Conservation (phyloP, 352 stramenopile genomes). For the Phytophthora boehmeriae region DNA sequence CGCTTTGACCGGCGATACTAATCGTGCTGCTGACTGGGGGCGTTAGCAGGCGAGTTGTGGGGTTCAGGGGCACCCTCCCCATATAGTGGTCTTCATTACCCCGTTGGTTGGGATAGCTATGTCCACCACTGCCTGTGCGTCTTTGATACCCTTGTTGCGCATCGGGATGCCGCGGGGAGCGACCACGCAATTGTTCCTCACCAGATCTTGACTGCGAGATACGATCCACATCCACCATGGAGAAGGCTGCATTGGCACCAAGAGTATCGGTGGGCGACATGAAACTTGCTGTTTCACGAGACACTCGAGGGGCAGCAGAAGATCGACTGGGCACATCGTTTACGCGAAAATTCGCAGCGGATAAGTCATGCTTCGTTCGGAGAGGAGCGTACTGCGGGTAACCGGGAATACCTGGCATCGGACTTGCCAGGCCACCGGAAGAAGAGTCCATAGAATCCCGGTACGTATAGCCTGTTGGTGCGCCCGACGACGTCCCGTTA, state of each 20-base stretch:
- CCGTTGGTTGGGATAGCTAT: slow-evolving; percentile 30
- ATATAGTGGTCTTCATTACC: slow-evolving; percentile 23
- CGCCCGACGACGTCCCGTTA: slow-evolving; percentile 5
- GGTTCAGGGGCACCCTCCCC: slow-evolving; percentile 10
- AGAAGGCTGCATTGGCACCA: slow-evolving; percentile 46
- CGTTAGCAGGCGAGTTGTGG: background rate
- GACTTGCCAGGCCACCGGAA: slow-evolving; percentile 18
- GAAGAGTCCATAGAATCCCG: slow-evolving; percentile 21
- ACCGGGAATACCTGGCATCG: slow-evolving; percentile 17
- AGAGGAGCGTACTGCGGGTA: slow-evolving; percentile 33
- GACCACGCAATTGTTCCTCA: slow-evolving; percentile 21
- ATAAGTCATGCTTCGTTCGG: slow-evolving; percentile 15
- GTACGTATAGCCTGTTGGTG: slow-evolving; percentile 16
- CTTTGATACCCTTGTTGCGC: slow-evolving; percentile 17
- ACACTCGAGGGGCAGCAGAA: slow-evolving; percentile 13
- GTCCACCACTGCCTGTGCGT: slow-evolving; percentile 25
- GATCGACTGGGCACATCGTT: slow-evolving; percentile 9
- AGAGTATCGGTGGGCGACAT: slow-evolving; percentile 26
- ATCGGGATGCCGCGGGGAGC: slow-evolving; percentile 26
- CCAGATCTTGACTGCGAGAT: slow-evolving; percentile 31
- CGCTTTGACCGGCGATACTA: slow-evolving; percentile 11
- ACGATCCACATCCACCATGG: slow-evolving; percentile 70
- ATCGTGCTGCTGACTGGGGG: slow-evolving; percentile 18
- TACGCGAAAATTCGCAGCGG: slow-evolving; percentile 11
- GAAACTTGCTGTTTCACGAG: slow-evolving; percentile 35